Conservation (phyloP, 148 eudicot genomes). For the Nepenthes mirabilis region DNA sequence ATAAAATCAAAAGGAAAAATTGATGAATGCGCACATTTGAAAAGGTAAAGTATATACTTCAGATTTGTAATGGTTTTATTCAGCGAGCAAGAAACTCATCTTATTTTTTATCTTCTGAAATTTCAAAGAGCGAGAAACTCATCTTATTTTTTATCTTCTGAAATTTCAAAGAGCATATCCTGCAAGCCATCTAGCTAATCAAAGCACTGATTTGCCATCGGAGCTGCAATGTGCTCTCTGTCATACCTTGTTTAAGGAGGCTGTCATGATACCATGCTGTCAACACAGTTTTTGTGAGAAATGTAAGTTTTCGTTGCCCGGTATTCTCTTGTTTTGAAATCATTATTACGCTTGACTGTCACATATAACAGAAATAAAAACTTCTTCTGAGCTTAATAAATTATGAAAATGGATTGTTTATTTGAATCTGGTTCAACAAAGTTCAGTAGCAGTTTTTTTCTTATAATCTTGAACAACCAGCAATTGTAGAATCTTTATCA, state of each 20-base stretch:
- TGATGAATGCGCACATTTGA: conserved; percentile 17
- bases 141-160: neutral
- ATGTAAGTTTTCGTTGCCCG: conserved; percentile 25
- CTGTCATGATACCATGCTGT: conserved; percentile 86
- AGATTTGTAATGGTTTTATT: neutral
- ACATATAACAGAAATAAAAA: too few species aligned
- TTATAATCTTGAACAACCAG: too few species aligned
- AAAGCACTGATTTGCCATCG: conserved; percentile 27
- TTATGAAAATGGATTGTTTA: too few species aligned
- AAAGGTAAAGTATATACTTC: conserved; percentile 22
- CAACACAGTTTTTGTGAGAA: conserved; percentile 67
- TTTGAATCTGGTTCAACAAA: too few species aligned
- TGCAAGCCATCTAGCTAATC: conserved; percentile 14
- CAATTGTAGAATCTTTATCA: neutral
- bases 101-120: neutral
- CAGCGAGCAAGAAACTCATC: neutral
- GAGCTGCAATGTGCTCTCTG: conserved; percentile 64
- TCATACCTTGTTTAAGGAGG: conserved; percentile 49
- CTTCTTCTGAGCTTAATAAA: too few species aligned
- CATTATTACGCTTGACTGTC: neutral
- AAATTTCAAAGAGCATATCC: conserved; percentile 9
- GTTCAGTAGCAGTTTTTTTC: too few species aligned
- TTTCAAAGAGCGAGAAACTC: neutral
- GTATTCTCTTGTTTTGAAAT: neutral
- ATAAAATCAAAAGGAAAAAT: conserved; percentile 14